Conservation (phyloP, 805 yeast species). For the Sungouiozyma intestinalis region DNA sequence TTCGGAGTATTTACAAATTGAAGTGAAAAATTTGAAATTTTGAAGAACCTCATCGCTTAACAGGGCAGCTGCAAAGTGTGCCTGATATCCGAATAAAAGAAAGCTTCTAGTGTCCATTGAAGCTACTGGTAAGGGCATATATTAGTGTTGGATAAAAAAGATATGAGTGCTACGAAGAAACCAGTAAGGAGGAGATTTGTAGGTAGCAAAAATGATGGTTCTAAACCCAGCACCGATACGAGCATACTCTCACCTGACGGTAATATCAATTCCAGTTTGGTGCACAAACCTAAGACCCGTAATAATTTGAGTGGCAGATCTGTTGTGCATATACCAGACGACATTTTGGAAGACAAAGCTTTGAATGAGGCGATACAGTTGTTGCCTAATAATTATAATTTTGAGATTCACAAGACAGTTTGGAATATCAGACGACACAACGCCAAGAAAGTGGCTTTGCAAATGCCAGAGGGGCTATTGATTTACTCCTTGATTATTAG, state of each 20-base stretch:
- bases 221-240: conserved; percentile 6
- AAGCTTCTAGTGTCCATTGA: no score
- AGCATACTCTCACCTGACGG: conserved; percentile 7
- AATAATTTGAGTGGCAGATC: conserved; percentile 41
- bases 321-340: conserved; percentile 80
- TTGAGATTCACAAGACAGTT: conserved; percentile 90
- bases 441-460: conserved; percentile 82
- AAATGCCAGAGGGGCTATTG: conserved; percentile 94
- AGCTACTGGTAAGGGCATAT: no score
- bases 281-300: conserved; percentile 22
- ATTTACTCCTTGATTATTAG: conserved; percentile 83
- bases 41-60: not conserved
- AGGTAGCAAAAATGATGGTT: conserved; percentile 35
- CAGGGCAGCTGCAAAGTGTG: no score
- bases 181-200: conserved; percentile 48
- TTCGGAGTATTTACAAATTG: not conserved
- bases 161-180: no score
- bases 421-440: conserved; percentile 75
- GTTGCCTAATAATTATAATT: conserved; percentile 85
- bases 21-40: not conserved
- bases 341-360: conserved; percentile 68
- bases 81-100: no score
- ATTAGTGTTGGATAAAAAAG: no score
- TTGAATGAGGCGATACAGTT: conserved; percentile 74
- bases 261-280: conserved; percentile 14